Percentiles rank a stretch among this genome's conserved stretches.
These are phyloP conservation scores for Aspergillus sp. DNA, from an alignment of 2,329 filamentous ascomycete genomes.

Conservation along the genomic window DNA sequence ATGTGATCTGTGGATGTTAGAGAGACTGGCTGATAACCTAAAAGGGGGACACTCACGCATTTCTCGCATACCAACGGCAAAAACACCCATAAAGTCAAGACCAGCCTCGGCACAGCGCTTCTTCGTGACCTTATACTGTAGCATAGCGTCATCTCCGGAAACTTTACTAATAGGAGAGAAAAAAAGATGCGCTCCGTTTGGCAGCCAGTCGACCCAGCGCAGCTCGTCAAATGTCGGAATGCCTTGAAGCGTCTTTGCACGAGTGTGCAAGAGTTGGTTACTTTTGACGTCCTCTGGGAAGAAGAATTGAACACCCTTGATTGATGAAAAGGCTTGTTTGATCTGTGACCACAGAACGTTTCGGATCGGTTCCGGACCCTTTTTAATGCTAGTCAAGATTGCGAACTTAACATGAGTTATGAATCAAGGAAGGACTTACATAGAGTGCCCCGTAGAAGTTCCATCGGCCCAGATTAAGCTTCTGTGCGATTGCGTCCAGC, in stretches of 20 bases:
- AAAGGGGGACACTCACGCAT: constrained; percentile 31
- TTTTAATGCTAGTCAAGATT: constrained; percentile 14
- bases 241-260: constrained; percentile 16
- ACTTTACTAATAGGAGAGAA: constrained; percentile 49
- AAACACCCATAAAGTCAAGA: constrained; percentile 47
- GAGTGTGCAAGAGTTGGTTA: constrained; percentile 24
- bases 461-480: constrained; percentile 43
- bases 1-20: constrained; percentile 38
- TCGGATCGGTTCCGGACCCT: constrained; percentile 29
- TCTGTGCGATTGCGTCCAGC: constrained; percentile 35
- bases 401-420: no score
- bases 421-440: no score
- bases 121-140: constrained; percentile 39
- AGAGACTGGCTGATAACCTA: neutral
- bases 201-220: constrained; percentile 46
- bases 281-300: constrained; percentile 36
- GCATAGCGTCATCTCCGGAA: constrained; percentile 41
- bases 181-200: constrained; percentile 47
- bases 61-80: constrained; percentile 47
- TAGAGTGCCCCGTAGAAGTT: constrained; percentile 43
- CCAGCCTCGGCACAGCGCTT: constrained; percentile 37
- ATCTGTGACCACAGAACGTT: constrained; percentile 34
- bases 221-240: constrained; percentile 29
- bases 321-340: constrained; percentile 37
- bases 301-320: constrained; percentile 39